Percentiles rank a stretch among this genome's conserved stretches.
Evolutionary conservation across 2,329 filamentous ascomycete species (phyloP).

Genomic region (Lasiodiplodia sp.): DNA sequence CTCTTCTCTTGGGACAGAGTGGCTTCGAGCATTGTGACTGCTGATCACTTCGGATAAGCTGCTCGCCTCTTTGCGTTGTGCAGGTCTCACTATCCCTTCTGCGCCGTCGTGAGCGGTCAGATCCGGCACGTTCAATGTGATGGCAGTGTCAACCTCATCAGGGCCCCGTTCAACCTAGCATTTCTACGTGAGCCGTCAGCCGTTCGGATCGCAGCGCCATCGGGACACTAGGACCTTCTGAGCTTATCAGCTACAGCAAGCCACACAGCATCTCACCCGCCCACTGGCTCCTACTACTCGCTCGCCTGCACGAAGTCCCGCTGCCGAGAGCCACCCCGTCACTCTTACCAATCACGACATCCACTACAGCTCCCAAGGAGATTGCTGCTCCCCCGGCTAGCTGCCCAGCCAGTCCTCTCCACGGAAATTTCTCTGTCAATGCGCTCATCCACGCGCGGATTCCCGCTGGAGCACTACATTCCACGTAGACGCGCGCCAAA

Average conservation of each 20-base stretch:
- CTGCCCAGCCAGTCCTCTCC: constrained; percentile 8
- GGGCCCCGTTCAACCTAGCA: constrained; percentile 1
- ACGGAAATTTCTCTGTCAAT: constrained; percentile 12
- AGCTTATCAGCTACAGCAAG: constrained; percentile 23
- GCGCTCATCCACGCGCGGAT: constrained; percentile 12
- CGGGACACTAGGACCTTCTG: background rate
- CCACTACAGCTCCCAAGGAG: constrained; percentile 1
- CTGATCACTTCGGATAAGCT: background rate
- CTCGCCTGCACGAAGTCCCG: constrained; percentile 22
- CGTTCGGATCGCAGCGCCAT: constrained; percentile 5
- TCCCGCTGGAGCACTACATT: constrained; percentile 14
- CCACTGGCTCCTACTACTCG: constrained; percentile 13
- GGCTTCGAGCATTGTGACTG: background rate
- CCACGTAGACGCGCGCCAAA: background rate
- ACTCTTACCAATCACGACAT: constrained; percentile 7
- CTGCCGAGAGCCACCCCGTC: constrained; percentile 13
- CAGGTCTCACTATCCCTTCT: background rate
- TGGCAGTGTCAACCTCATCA: background rate
- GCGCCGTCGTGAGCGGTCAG: background rate
- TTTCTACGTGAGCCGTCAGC: constrained; percentile 10
- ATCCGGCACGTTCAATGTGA: background rate
- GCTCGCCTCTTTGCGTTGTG: background rate
- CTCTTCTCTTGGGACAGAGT: background rate
- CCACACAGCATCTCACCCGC: constrained; percentile 19
- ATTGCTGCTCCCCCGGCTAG: constrained; percentile 3